A percentile compares a stretch with the other conserved stretches of the same genome.
phyloP scores from a whole-genome alignment of 768 basidiomycete species.

The Auricularia cornea region DNA sequence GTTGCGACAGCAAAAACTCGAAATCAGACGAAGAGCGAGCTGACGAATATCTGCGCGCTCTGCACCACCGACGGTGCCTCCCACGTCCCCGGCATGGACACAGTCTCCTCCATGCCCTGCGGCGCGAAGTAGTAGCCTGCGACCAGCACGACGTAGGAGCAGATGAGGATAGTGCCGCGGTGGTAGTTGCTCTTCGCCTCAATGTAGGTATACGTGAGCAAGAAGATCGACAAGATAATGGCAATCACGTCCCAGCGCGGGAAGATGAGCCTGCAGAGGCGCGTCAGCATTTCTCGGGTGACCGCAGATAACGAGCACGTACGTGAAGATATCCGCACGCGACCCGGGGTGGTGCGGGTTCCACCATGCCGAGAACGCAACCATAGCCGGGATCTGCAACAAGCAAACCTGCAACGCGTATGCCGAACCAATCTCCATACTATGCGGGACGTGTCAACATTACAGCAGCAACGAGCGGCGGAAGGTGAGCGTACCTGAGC shows the following conservation, averaged over 20 bases:
- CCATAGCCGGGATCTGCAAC: conserved; percentile 97
- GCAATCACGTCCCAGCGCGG: conserved; percentile 97
- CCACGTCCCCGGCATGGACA: not conserved
- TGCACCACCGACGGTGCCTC: not conserved
- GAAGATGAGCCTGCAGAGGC: conserved; percentile 71
- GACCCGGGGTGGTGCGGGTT: conserved; percentile 79
- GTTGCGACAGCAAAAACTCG: not conserved
- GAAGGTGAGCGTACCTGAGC: conserved; percentile 52
- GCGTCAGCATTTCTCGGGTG: too few species aligned
- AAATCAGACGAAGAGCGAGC: not conserved
- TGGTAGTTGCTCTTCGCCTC: conserved; percentile 99
- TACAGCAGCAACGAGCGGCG: conserved; percentile 1
- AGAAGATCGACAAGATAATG: conserved; percentile 91
- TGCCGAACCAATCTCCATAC: conserved; percentile 99
- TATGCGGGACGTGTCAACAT: conserved; percentile 23
- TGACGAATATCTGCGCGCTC: not conserved
- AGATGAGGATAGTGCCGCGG: conserved; percentile 87
- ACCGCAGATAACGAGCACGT: conserved; percentile 25
- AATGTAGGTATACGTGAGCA: conserved; percentile 97
- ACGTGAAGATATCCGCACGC: conserved; percentile 90
- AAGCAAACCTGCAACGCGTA: conserved; percentile 98
- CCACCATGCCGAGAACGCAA: conserved; percentile 96
- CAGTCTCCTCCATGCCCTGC: conserved; percentile 16
- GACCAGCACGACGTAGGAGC: conserved; percentile 82
- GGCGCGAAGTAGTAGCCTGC: conserved; percentile 93